Conservation (phyloP, 352 stramenopile genomes). For the Globisporangium nagaii region DNA sequence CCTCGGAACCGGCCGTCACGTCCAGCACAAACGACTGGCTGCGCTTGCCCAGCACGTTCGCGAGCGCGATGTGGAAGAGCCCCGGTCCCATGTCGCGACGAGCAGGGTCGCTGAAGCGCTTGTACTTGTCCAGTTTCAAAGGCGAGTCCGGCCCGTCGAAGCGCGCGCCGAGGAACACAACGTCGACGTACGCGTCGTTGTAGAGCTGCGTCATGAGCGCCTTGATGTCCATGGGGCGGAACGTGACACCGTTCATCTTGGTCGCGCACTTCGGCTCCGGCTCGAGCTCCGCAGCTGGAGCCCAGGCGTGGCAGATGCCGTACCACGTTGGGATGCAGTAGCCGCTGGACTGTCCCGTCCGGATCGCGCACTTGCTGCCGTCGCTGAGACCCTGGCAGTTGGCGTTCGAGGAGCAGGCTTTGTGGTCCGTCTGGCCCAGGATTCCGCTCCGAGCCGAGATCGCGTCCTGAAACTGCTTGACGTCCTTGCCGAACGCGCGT, state of each 20-base stretch:
- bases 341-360: slow-evolving; percentile 17
- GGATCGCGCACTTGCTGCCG: slow-evolving; percentile 26
- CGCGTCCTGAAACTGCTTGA: slow-evolving; percentile 13
- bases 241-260: slow-evolving; percentile 39
- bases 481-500: slow-evolving; percentile 16
- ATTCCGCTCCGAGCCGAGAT: slow-evolving; percentile 18
- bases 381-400: slow-evolving; percentile 13
- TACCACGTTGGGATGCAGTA: slow-evolving; percentile 46
- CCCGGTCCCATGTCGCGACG: slow-evolving; percentile 48
- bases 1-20: slow-evolving; percentile 39
- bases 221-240: slow-evolving; percentile 48
- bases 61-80: slow-evolving; percentile 38
- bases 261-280: slow-evolving; percentile 32
- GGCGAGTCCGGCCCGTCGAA: slow-evolving; percentile 21
- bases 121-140: slow-evolving; percentile 31
- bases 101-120: slow-evolving; percentile 26
- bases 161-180: slow-evolving; percentile 35
- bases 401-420: neutral
- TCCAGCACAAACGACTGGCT: slow-evolving; percentile 39
- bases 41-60: slow-evolving; percentile 38
- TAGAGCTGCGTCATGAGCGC: slow-evolving; percentile 36
- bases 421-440: slow-evolving; percentile 1
- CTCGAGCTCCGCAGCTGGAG: slow-evolving; percentile 32
- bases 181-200: slow-evolving; percentile 21
- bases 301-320: slow-evolving; percentile 49